Base-by-base conservation (phyloP, 495 filamentous ascomycete genomes). In the Oidiodendron maius region DNA sequence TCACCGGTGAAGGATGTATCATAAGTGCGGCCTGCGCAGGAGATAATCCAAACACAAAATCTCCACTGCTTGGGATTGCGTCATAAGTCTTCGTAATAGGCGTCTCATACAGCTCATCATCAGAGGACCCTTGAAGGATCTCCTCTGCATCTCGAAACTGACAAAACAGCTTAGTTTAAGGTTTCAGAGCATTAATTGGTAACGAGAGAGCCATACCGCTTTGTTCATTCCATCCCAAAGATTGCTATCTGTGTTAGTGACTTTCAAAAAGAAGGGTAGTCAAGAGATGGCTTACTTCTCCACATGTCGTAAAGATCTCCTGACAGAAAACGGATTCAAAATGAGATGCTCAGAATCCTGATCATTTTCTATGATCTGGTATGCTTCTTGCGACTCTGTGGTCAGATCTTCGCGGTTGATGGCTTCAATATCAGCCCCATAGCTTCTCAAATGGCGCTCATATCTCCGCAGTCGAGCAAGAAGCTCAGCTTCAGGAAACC, bases 381-480 rank as follows among this genome's bases (percentile, higher is more conserved):
- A 15, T 37, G 35, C n/a, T 37, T 5, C 13, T 15, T 15, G 35
- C 4, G 35, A 15, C 18, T 5, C 13, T 37, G 5, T 13, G 35
- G 13, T 5, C n/a, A 4, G 71, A 69, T 2, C 37, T 10, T 42
- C 40, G 6, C 18, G 10, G 22, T 42, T 42, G 22, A 42, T 42
- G 1, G 40, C 40, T 23, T 42, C 40, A 20, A 42, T 21, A 20
- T 42, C 40, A 4, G 16, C 28, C 11, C 35, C 40, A 32, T 44
- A 25, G 3, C 22, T 21, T 16, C 16, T 26, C 28, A 65, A 18
- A 13, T 59, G 25, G 13, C 45, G 24, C 52, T 67, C 64, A 34
- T 62, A 62, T 22, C 58, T 57, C 18, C 50, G 59, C 40, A 67
- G 39, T 37, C 59, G 60, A 11, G 53, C 60, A 40, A 51, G 53